phyloP scores from a whole-genome alignment of 768 basidiomycete genomes.

The Psilocybe azurescens region DNA sequence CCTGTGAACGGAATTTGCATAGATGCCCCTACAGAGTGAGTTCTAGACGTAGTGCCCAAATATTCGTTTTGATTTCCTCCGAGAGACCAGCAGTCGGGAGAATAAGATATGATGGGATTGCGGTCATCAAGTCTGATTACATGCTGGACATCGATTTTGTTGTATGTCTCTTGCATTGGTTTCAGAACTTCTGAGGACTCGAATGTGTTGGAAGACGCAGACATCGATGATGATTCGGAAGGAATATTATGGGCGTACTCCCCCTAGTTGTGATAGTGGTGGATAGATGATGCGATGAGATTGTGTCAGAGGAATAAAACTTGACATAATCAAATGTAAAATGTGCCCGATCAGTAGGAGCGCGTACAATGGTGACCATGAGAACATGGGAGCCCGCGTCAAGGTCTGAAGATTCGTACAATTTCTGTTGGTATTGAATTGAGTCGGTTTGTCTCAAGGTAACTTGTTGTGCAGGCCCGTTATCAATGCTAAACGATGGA shows the following conservation, averaged over 20 bases:
- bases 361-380: neutral
- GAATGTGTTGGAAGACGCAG: too few relatives aligned
- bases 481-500: neutral
- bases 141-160: too few relatives aligned
- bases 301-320: neutral
- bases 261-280: too few relatives aligned
- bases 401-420: neutral
- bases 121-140: neutral
- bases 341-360: neutral
- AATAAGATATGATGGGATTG: neutral
- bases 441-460: neutral
- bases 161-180: too few relatives aligned
- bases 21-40: neutral
- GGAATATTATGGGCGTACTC: too few relatives aligned
- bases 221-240: too few relatives aligned
- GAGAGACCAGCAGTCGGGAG: neutral
- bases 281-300: too few relatives aligned
- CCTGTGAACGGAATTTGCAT: neutral
- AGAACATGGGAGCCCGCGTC: neutral
- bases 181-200: too few relatives aligned
- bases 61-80: slow-evolving; percentile 1
- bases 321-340: neutral
- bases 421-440: neutral
- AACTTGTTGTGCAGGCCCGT: neutral
- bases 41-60: neutral